Evolutionary conservation across 345 rosid species (phyloP).

Genomic region (Mangifera indica): DNA sequence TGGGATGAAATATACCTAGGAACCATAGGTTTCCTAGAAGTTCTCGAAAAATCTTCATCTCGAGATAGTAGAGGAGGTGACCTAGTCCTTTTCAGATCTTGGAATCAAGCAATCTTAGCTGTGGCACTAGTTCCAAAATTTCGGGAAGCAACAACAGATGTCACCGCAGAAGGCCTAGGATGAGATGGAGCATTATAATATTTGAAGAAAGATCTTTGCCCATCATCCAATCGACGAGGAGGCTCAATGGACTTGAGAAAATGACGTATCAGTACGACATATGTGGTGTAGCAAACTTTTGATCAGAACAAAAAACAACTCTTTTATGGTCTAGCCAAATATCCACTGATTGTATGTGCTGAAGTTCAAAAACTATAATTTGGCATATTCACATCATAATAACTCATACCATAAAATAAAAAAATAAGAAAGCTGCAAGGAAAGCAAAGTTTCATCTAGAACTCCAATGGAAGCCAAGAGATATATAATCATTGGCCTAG

Average conservation of each 20-base stretch:
- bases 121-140: slow-evolving; percentile 51
- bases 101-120: slow-evolving; percentile 55
- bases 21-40: slow-evolving; percentile 26
- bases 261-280: slow-evolving; percentile 1
- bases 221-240: slow-evolving; percentile 45
- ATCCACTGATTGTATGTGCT: neutral
- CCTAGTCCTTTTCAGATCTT: slow-evolving; percentile 55
- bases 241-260: slow-evolving; percentile 46
- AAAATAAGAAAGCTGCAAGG: neutral
- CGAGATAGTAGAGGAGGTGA: slow-evolving; percentile 40
- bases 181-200: slow-evolving; percentile 39
- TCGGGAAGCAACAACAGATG: slow-evolving; percentile 58
- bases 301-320: neutral
- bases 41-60: slow-evolving; percentile 34
- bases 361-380: neutral
- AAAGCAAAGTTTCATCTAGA: neutral
- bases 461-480: neutral
- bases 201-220: slow-evolving; percentile 31
- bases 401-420: neutral
- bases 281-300: neutral
- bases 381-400: neutral
- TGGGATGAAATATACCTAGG: slow-evolving; percentile 34
- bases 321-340: neutral
- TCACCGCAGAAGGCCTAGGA: slow-evolving; percentile 38
- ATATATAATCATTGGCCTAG: neutral